Base-by-base conservation (phyloP, 164 flowering plant species). In the Tetracentron sinense region DNA sequence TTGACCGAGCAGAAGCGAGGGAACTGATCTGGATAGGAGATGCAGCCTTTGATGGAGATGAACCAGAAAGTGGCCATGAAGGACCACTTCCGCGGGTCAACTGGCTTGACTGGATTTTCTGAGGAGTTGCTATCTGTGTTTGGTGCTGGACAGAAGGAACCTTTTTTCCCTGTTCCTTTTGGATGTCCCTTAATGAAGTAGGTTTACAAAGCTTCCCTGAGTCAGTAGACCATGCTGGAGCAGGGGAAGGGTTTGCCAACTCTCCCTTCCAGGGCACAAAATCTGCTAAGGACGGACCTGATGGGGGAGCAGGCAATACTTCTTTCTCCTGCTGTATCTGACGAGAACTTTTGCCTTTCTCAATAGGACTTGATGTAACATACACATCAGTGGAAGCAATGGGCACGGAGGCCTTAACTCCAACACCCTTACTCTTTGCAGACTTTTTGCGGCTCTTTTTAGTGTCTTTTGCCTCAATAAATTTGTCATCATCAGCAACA, bases 241-340 rank as follows among this genome's bases (percentile, higher is more conserved):
- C 77, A 58, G 89, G 75, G 0, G 83, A 51, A 50, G 82, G 28
- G 56, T 64, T 83, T 48, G 83, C 65, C 14, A 82, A 8, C 60
- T 92, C 98, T 23, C 86, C 97, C 72, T 87, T 95, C 99, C 99
- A 95, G 35, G 78, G 72, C 70, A 95, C 98, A 77, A 88, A 95
- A 77, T 95, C 99, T 46, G 94, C 97, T 50, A 95, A 72, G 50
- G 99, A 95, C 38, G 97, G 97, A 30, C 98, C 96, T 7, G 94
- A 83, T 10, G 96, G 92, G 33, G 83, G 78, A 56, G 88, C 74
- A 54, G 92, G 87, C 56, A 85, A 72, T 2, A 79, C 79, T 69
- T 91, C 97, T 79, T 85, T 83, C 62, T 91, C 92, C 74, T 75
- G 85, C 66, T 78, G 85, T 31, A 75, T 68, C 56, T 69, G 75